Evolutionary conservation across 345 rosid genomes (phyloP).

Genomic region (Orychophragmus violaceus): DNA sequence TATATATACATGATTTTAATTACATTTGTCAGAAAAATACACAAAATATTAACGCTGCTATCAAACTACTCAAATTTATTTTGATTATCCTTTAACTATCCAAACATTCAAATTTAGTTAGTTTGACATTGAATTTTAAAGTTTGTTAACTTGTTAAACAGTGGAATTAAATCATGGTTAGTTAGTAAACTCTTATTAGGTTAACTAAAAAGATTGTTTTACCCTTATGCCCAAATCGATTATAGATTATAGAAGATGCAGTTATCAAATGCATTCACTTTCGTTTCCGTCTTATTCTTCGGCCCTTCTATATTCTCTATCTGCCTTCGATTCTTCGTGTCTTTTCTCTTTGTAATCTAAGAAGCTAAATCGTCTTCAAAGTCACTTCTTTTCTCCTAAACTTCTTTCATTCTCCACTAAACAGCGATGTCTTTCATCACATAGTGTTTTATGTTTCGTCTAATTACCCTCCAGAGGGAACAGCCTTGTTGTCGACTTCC

Average conservation of each 20-base stretch:
- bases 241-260: slow-evolving; percentile 9
- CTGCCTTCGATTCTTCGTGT: neutral
- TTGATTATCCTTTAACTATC: too few relatives aligned
- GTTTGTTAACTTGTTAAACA: too few relatives aligned
- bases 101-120: too few relatives aligned
- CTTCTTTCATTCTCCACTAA: slow-evolving; percentile 10
- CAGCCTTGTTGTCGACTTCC: slow-evolving; percentile 40
- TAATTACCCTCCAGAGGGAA: slow-evolving; percentile 42
- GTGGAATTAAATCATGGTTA: too few relatives aligned
- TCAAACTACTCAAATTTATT: too few relatives aligned
- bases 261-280: slow-evolving; percentile 26
- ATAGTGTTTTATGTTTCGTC: slow-evolving; percentile 19
- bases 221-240: too few relatives aligned
- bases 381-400: neutral
- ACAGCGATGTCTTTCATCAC: slow-evolving; percentile 12
- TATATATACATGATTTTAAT: too few relatives aligned
- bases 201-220: too few relatives aligned
- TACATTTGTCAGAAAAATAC: too few relatives aligned
- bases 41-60: too few relatives aligned
- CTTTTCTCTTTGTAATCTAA: slow-evolving; percentile 14
- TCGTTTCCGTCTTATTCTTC: slow-evolving; percentile 14
- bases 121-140: too few relatives aligned
- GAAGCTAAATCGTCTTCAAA: slow-evolving; percentile 13
- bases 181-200: too few relatives aligned
- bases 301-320: slow-evolving; percentile 3